Evolutionary conservation across 345 rosid genomes (phyloP).

Genomic region (Citrus glauca): DNA sequence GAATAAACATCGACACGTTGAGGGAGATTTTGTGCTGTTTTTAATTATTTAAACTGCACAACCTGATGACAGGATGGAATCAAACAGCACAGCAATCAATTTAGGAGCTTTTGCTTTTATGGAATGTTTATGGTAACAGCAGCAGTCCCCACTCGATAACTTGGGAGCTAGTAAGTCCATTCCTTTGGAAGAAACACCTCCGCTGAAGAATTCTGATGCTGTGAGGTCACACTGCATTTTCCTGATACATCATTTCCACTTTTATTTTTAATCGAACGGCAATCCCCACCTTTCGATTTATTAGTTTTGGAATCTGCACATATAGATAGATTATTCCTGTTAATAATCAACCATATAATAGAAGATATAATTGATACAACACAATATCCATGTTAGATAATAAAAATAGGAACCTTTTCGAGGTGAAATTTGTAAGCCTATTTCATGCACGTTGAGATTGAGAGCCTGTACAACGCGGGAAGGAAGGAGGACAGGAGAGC

Average conservation of each 20-base stretch:
- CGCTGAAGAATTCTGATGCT: constrained; percentile 37
- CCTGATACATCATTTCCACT: constrained; percentile 13
- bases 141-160: background rate
- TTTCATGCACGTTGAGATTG: constrained; percentile 34
- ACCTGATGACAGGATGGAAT: background rate
- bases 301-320: constrained; percentile 11
- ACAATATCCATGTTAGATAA: background rate
- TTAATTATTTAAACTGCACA: constrained; percentile 8
- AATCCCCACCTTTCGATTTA: constrained; percentile 1
- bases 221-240: constrained; percentile 12
- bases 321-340: background rate
- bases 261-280: constrained; percentile 2
- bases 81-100: constrained; percentile 2
- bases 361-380: background rate
- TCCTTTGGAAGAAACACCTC: constrained; percentile 73
- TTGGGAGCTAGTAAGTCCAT: constrained; percentile 57
- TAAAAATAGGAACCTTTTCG: constrained; percentile 19
- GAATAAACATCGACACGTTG: background rate
- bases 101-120: constrained; percentile 13
- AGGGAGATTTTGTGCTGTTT: constrained; percentile 5
- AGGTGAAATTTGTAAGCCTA: constrained; percentile 29
- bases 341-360: background rate
- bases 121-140: background rate
- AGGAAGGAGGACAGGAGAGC: constrained; percentile 42
- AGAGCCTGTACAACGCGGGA: constrained; percentile 44